Base-by-base conservation (phyloP, 2,329 filamentous ascomycete species). In the Dactylellina parvicollis region DNA sequence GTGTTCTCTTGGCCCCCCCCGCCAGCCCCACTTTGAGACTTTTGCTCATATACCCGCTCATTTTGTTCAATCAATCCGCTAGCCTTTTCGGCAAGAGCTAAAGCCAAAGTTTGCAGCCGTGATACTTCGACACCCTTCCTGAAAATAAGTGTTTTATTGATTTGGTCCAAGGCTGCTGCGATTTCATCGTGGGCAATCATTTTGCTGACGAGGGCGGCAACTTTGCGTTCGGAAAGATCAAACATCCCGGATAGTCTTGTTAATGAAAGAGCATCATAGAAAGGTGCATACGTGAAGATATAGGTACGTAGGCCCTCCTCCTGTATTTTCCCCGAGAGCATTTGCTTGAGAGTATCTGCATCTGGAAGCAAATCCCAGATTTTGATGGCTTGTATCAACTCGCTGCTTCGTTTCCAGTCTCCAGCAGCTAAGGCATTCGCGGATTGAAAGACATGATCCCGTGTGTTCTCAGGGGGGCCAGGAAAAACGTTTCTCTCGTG, bases 161-260 rank as follows among this genome's bases (percentile, higher is more conserved):
- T 94, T 83, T 99, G 95, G 84, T 99, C 96, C 26, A 99, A 88
- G 36, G 95, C 96, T 44, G 95, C 95, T 8, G 91, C 92, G 54
- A 99, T 89, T 83, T 99, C 95, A 83, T 99, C 95, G 84, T 99
- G 95, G 79, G 92, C 96, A 82, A 99, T 98, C 95, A 99, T 99
- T 85, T 96, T 96, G 86, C 92, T 96, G 79, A 99, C 89, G 64
- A 99, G 89, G 34, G 95, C 92, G n/a, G 91, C 86, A 56, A 97
- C 93, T 86, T 98, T 98, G 83, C 90, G 88, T 78, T 90, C 85
- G 66, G 93, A 87, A 22, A 99, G 89, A 83, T 99, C 95, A 82
- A 99, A 99, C 95, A 99, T 99, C 77, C 84, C 85, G 75, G 92
- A 90, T 74, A 99, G 86, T 22, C 93, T 96, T 77, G 87, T 85